Base-by-base conservation (phyloP, 257 asterid genomes). In the Jacaranda copaia region DNA sequence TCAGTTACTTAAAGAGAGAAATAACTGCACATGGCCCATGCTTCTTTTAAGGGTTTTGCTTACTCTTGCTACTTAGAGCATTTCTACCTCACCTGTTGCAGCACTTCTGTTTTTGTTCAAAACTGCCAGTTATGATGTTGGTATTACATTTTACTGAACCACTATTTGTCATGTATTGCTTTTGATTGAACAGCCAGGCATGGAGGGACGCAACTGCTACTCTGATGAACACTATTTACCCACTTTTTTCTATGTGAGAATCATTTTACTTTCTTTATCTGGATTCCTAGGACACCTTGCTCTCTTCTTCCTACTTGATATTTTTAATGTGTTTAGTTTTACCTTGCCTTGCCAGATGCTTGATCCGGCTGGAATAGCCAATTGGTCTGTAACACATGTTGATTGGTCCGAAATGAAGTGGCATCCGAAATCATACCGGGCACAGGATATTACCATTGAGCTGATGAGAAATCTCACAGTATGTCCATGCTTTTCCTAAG, bases 161-260 rank as follows among this genome's bases (percentile, higher is more conserved):
- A 25, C 32, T 25, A 25, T 25, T 25, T 25, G 32, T 25, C 32
- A 25, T 25, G 32, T 25, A 25, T 25, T 25, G 1, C 32, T 79
- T 84, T 86, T 72, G 67, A 79, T 84, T 79, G 70, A 84, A 85
- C 99, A 94, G 99, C 99, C 99, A 56, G 97, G 97, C 82, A 93
- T 93, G 99, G 32, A 95, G 79, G 87, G 88, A 12, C 93, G 94
- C 81, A 95, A 95, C 77, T 95, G 99, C 86, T 95, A 93, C 81
- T 91, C 99, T 67, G 98, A 95, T 87, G 99, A 95, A 81, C 99
- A 95, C 85, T 95, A 93, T 81, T 38, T 95, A 63, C 97, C 99
- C 51, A 95, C 99, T 25, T 95, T 91, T 84, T 93, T 95, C 87
- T 32, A 90, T 72, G 99, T 95, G 87, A 85, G 98, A 63, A 62